A percentile compares a stretch with the other conserved stretches of the same genome.
Conservation (phyloP, 2,329 filamentous ascomycete species). For the Trichocomaceae sp. region DNA sequence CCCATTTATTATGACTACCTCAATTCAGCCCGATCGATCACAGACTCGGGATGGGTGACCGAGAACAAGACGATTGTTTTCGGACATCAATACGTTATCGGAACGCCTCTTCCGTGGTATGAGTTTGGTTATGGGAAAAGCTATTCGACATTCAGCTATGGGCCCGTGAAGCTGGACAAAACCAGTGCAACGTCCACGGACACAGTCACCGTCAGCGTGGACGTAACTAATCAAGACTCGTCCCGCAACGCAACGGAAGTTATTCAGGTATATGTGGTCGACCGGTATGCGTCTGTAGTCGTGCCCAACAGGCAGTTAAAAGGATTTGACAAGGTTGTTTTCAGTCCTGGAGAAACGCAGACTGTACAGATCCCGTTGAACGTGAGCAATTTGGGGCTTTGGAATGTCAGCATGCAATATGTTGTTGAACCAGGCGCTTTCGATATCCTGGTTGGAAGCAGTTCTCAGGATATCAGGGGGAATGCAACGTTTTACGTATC, state of each 20-base stretch:
- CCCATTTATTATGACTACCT: constrained; percentile 68
- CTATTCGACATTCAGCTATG: constrained; percentile 58
- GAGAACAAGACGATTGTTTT: constrained; percentile 58
- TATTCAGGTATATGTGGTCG: constrained; percentile 61
- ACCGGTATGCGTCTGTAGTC: constrained; percentile 55
- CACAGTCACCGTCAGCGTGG: constrained; percentile 53
- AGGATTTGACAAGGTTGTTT: constrained; percentile 60
- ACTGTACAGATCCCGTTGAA: constrained; percentile 47
- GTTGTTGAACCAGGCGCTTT: constrained; percentile 68
- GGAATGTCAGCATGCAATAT: constrained; percentile 59
- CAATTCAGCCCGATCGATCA: constrained; percentile 55
- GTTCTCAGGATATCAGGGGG: constrained; percentile 31
- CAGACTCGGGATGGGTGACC: constrained; percentile 47
- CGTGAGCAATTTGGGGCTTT: constrained; percentile 49
- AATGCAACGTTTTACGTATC: constrained; percentile 28
- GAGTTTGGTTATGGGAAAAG: constrained; percentile 61
- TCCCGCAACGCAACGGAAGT: constrained; percentile 57
- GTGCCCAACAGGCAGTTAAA: constrained; percentile 59
- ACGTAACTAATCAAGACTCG: constrained; percentile 53
- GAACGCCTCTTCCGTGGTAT: constrained; percentile 55
- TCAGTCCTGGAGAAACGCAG: constrained; percentile 55
- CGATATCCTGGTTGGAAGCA: constrained; percentile 53
- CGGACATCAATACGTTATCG: constrained; percentile 59
- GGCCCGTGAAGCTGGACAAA: constrained; percentile 22
- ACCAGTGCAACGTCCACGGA: constrained; percentile 48